Conservation (phyloP, 441 rosid genomes). For the Gossypium schwendimanii region DNA sequence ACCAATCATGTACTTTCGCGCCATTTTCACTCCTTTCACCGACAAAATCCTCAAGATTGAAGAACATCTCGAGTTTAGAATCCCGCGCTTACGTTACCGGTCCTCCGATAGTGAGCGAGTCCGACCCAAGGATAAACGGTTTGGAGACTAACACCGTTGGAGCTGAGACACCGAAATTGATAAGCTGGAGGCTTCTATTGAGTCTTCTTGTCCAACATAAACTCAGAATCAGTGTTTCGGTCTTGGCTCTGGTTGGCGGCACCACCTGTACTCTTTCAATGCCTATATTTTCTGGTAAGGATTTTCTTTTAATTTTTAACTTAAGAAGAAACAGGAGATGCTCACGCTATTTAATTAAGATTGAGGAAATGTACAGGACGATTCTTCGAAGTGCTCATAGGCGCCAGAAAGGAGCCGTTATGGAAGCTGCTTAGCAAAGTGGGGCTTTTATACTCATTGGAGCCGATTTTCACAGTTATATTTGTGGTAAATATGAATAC, state of each 20-base stretch:
- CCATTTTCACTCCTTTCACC: constrained; percentile 18
- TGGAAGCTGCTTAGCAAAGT: constrained; percentile 62
- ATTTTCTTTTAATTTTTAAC: background rate
- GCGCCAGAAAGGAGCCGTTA: constrained; percentile 64
- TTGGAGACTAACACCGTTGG: constrained; percentile 23
- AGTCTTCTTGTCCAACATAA: constrained; percentile 52
- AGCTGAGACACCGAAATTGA: constrained; percentile 29
- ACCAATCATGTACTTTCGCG: constrained; percentile 25
- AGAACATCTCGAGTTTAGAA: constrained; percentile 16
- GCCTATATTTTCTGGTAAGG: constrained; percentile 77
- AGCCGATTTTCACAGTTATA: constrained; percentile 69
- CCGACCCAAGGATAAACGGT: constrained; percentile 38
- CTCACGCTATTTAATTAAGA: background rate
- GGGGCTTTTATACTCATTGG: constrained; percentile 61
- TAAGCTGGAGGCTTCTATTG: constrained; percentile 60
- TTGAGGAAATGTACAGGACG: constrained; percentile 36
- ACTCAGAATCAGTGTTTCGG: constrained; percentile 39
- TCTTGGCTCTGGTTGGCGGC: constrained; percentile 52
- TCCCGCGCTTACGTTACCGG: constrained; percentile 69
- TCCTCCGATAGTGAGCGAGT: constrained; percentile 51
- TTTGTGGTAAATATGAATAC: constrained; percentile 65
- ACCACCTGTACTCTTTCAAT: constrained; percentile 73
- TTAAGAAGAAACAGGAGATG: background rate
- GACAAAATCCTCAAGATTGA: constrained; percentile 7
- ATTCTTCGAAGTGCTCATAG: constrained; percentile 77